Conservation (phyloP, 129 eudicot species). For the Heracleum sosnowskyi region DNA sequence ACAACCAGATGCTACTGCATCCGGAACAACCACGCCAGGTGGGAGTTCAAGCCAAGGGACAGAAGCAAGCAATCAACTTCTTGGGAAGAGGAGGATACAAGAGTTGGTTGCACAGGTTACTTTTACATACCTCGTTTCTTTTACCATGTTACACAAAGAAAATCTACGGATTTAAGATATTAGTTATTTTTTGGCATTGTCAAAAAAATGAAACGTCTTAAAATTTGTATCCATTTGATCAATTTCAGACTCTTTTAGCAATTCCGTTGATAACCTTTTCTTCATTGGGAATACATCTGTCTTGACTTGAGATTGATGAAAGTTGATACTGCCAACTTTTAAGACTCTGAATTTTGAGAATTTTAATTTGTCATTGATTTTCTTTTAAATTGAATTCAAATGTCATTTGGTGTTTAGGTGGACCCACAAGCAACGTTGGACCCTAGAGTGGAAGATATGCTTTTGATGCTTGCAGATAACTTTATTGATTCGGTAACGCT, state of each 20-base stretch:
- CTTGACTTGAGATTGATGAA: neutral
- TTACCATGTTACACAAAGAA: neutral
- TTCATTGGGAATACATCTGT: neutral
- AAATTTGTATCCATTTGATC: neutral
- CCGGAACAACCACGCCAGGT: slow-evolving; percentile 89
- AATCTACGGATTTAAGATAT: slow-evolving; percentile 7
- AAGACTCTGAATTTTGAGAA: neutral
- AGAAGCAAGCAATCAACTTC: slow-evolving; percentile 85
- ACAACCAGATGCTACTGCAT: slow-evolving; percentile 91
- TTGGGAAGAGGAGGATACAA: slow-evolving; percentile 86
- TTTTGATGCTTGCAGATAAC: slow-evolving; percentile 77
- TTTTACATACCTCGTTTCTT: neutral
- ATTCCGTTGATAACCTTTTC: neutral
- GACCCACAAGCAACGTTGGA: slow-evolving; percentile 60
- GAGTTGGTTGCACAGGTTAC: slow-evolving; percentile 82
- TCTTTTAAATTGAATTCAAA: neutral
- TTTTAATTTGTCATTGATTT: neutral
- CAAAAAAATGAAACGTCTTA: neutral
- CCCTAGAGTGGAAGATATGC: slow-evolving; percentile 84
- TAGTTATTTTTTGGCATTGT: neutral
- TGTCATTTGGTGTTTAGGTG: slow-evolving; percentile 37
- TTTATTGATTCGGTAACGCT: slow-evolving; percentile 81
- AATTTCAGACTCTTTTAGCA: neutral
- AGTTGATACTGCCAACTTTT: neutral
- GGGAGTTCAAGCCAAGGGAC: slow-evolving; percentile 98